Percentiles rank a stretch among this genome's conserved stretches.
These are phyloP conservation scores for Vaccinium darrowii DNA, from an alignment of 148 eudicot species.

Conservation along the genomic window DNA sequence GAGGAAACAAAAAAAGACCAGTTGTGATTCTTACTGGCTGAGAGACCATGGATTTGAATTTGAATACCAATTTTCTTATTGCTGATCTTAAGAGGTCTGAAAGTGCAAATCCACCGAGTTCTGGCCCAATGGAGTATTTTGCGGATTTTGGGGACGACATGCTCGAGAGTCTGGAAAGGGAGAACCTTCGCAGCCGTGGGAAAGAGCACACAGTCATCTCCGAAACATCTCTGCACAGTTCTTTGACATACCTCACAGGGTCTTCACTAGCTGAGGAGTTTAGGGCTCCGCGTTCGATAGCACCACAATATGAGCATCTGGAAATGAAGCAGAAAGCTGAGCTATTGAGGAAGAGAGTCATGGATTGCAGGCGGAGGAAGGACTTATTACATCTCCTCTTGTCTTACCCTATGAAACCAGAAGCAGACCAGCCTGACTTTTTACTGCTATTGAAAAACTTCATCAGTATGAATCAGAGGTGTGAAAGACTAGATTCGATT, in stretches of 20 bases:
- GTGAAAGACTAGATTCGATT: background rate
- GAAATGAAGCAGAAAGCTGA: background rate
- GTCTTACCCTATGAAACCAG: background rate
- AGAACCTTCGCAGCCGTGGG: background rate
- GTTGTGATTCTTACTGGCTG: background rate
- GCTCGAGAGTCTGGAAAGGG: background rate
- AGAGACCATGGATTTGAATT: background rate
- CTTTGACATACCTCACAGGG: background rate
- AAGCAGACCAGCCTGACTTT: background rate
- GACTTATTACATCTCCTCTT: conserved; percentile 4
- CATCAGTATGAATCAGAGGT: background rate
- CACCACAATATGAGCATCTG: background rate
- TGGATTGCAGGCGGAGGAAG: conserved; percentile 6
- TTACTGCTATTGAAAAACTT: background rate
- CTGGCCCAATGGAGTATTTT: background rate
- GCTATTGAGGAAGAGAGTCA: background rate
- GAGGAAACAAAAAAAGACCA: background rate
- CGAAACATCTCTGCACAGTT: background rate
- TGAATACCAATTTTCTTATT: background rate
- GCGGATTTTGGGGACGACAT: background rate
- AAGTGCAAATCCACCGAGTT: too few species aligned
- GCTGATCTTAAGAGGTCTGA: too few species aligned
- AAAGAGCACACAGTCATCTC: background rate
- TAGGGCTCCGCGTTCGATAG: background rate
- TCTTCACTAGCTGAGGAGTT: background rate